Base-by-base conservation (phyloP, 2,329 filamentous ascomycete genomes). In the Cryphonectria nitschkei region DNA sequence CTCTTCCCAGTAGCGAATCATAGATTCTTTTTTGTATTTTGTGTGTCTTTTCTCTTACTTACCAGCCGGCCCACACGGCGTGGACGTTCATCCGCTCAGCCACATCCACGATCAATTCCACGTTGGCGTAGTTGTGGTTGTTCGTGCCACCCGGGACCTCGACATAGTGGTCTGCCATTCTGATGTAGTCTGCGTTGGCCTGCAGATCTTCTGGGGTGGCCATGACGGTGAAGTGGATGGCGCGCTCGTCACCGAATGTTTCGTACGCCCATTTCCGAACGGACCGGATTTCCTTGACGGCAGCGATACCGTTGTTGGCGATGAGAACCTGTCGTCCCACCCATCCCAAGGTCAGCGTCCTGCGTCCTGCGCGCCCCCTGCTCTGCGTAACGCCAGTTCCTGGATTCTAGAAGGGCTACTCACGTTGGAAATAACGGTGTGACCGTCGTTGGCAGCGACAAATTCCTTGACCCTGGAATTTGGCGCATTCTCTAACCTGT, bases 201-300 rank as follows among this genome's bases (percentile, higher is more conserved):
- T 92, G 90, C 80, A 99, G 84, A 91, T 99, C 96, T 84, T 99
- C 96, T 65, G 96, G 96, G 54, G 96, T 99, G 77, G 96, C 96
- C 96, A 99, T 99, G 81, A 99, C 96, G 74, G 96, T 99, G 85
- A 99, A 99, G 81, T 98, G 95, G 80, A 99, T 98, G 77, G 95
- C 96, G 79, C 93, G 90, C 87, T 99, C 96, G 84, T 99, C 95
- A 84, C 96, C 95, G 81, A 99, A 99, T 9, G 93, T 97, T 85
- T 99, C 96, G 90, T 99, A 99, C 73, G 96, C 96, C 96, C 96
- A 99, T 95, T 98, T 99, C 83, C 96, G 93, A 80, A 99, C 95
- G 72, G 95, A 98, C 82, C 96, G 91, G 81, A 99, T 99, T 84
- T 99, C 96, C 85, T 99, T 99, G 82, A 99, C 96, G 80, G 96